Percentiles rank a stretch among this genome's conserved stretches.
These are phyloP conservation scores for Suillus brevipes DNA, from an alignment of 768 basidiomycete species.

Conservation along the genomic window DNA sequence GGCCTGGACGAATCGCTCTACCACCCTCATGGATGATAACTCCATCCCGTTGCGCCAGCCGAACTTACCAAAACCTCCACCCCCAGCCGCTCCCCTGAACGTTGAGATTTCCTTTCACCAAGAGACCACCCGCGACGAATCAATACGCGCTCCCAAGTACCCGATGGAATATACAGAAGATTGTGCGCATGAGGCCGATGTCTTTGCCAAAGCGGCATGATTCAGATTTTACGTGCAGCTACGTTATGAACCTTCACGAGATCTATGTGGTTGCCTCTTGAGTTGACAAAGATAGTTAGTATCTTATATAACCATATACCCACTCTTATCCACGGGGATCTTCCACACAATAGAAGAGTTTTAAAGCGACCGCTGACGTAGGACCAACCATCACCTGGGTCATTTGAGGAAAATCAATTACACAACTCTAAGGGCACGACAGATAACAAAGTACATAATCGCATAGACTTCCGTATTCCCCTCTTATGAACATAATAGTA, in stretches of 20 bases:
- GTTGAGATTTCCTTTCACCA: neutral
- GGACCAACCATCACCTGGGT: neutral
- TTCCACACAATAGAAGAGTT: neutral
- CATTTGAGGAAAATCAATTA: neutral
- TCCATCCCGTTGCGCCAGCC: slow-evolving; percentile 16
- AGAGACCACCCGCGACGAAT: neutral
- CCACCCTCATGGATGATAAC: slow-evolving; percentile 8
- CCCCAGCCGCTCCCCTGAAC: neutral
- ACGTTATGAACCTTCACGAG: neutral
- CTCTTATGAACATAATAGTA: neutral
- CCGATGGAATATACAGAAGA: neutral
- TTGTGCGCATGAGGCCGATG: too few relatives aligned
- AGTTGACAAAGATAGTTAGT: neutral
- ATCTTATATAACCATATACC: neutral
- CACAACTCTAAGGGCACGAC: neutral
- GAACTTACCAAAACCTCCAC: neutral
- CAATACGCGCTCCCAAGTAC: neutral
- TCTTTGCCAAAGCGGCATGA: neutral
- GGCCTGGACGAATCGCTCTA: slow-evolving; percentile 36
- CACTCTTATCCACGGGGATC: neutral
- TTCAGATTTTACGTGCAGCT: neutral
- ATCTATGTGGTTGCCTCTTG: neutral
- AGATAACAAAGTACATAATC: neutral
- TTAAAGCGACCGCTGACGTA: neutral
- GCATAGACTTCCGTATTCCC: neutral